These are phyloP conservation scores for Verticillium albo-atrum DNA, from an alignment of 2,329 filamentous ascomycete species.

Conservation along the genomic window DNA sequence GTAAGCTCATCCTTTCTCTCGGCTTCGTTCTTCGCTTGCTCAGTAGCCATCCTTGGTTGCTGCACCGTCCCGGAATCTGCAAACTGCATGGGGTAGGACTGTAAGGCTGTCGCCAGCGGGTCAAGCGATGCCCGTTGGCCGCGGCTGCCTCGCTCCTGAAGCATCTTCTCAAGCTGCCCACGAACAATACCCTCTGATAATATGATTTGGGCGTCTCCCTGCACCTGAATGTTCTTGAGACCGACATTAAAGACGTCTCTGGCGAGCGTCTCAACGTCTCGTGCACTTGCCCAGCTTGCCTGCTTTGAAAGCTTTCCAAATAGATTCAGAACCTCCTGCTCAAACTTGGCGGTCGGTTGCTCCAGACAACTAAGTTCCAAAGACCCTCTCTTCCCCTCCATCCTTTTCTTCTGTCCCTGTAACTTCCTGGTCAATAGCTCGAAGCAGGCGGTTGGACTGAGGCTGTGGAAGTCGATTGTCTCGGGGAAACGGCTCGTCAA, in stretches of 20 bases:
- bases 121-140: not conserved
- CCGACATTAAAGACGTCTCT: slow-evolving; percentile 42
- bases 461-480: slow-evolving; percentile 47
- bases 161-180: slow-evolving; percentile 17
- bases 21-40: not conserved
- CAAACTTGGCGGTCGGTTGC: slow-evolving; percentile 4
- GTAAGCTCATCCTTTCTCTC: not conserved
- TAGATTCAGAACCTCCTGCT: slow-evolving; percentile 16
- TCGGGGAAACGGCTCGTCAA: slow-evolving; percentile 63
- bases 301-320: slow-evolving; percentile 37
- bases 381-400: slow-evolving; percentile 15
- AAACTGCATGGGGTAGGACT: not conserved
- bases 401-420: slow-evolving; percentile 17
- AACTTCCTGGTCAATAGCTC: slow-evolving; percentile 31
- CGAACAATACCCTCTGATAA: slow-evolving; percentile 15
- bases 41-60: not conserved
- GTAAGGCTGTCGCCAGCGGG: not conserved
- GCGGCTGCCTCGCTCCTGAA: slow-evolving; percentile 9
- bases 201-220: not conserved
- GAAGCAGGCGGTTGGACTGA: slow-evolving; percentile 39
- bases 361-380: slow-evolving; percentile 21
- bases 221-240: slow-evolving; percentile 18
- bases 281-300: slow-evolving; percentile 56
- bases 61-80: not conserved
- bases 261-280: slow-evolving; percentile 54